Evolutionary conservation across 306 rosid species (phyloP).

Genomic region (Urtica urens): DNA sequence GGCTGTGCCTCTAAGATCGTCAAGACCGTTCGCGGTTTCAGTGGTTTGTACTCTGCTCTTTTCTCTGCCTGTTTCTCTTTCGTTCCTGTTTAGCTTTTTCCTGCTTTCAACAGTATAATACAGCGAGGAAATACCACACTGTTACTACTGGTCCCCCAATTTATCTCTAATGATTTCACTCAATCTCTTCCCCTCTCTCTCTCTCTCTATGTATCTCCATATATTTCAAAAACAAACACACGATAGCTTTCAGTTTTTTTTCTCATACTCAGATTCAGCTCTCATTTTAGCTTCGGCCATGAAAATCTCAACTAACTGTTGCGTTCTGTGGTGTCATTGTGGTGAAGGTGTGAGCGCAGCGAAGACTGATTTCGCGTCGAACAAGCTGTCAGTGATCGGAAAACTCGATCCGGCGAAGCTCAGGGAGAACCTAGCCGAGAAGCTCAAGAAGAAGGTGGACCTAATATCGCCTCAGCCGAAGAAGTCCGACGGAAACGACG

Average conservation of each 20-base stretch:
- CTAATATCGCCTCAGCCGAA: conserved; percentile 38
- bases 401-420: conserved; percentile 40
- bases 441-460: conserved; percentile 53
- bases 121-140: too few species aligned
- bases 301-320: background rate
- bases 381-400: conserved; percentile 49
- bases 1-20: conserved; percentile 56
- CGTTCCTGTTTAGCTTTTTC: background rate
- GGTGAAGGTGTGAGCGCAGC: conserved; percentile 37
- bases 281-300: background rate
- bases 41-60: conserved; percentile 18
- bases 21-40: conserved; percentile 17
- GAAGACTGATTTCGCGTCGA: conserved; percentile 27
- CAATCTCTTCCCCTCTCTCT: background rate
- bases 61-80: background rate
- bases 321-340: background rate
- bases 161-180: background rate
- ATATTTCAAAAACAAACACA: background rate
- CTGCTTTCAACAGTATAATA: background rate
- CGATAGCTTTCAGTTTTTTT: too few species aligned
- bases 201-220: background rate
- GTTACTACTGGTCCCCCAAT: conserved; percentile 4
- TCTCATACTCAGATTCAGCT: too few species aligned
- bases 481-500: conserved; percentile 34
- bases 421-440: conserved; percentile 29